phyloP scores from a whole-genome alignment of 331 rosid genomes.

The Rosa hybrid region DNA sequence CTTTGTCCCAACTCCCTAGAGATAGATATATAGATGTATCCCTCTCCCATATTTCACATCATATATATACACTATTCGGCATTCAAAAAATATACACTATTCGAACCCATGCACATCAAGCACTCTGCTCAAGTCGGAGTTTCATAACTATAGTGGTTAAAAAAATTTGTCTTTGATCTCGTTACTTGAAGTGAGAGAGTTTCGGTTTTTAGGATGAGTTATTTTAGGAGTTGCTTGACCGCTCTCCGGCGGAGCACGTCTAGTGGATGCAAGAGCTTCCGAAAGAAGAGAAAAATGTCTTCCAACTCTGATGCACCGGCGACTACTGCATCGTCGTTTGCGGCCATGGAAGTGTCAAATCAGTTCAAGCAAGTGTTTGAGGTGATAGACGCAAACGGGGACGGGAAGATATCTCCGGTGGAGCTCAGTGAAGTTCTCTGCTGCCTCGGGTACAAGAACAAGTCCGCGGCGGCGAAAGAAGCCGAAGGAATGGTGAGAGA shows the following conservation, averaged over 20 bases:
- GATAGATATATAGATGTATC: not conserved
- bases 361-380: constrained; percentile 65
- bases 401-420: constrained; percentile 57
- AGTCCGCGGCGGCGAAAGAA: constrained; percentile 41
- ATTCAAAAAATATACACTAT: not conserved
- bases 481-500: constrained; percentile 58
- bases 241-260: not conserved
- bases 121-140: not conserved
- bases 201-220: not conserved
- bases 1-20: constrained; percentile 19
- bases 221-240: constrained; percentile 3
- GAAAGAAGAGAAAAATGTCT: constrained; percentile 26
- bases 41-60: not conserved
- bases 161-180: not conserved
- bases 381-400: constrained; percentile 61
- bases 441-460: constrained; percentile 45
- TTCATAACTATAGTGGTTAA: not conserved
- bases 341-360: constrained; percentile 45
- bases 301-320: constrained; percentile 27
- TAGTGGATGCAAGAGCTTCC: constrained; percentile 6
- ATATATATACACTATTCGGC: not conserved
- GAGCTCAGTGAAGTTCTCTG: constrained; percentile 53
- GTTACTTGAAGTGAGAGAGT: not conserved
- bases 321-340: constrained; percentile 41
- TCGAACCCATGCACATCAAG: constrained; percentile 6